A percentile compares a stretch with the other conserved stretches of the same genome.
Evolutionary conservation across 345 rosid species (phyloP).

Genomic region (Abelmoschus esculentus): DNA sequence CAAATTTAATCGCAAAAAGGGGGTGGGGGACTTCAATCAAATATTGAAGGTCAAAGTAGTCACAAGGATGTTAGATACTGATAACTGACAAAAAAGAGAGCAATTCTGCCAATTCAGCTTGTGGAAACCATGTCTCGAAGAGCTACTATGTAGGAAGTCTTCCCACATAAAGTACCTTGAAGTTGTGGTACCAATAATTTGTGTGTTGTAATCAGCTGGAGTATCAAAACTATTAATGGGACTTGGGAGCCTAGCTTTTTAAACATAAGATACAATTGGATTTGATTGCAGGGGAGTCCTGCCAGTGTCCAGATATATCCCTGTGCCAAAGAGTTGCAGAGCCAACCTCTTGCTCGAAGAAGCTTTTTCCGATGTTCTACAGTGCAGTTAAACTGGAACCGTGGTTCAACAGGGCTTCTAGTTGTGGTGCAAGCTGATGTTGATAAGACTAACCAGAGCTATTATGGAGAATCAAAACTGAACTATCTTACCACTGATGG

Average conservation of each 20-base stretch:
- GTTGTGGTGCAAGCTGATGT: conserved; percentile 86
- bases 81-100: too few relatives aligned
- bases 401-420: conserved; percentile 81
- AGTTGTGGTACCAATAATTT: background rate
- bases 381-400: conserved; percentile 79
- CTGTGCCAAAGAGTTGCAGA: conserved; percentile 51
- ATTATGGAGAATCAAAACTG: conserved; percentile 88
- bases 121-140: too few relatives aligned
- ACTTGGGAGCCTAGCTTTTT: background rate
- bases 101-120: background rate
- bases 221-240: background rate
- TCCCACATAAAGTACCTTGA: background rate
- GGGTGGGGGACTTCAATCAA: background rate
- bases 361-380: conserved; percentile 85
- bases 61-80: background rate
- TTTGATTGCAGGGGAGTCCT: conserved; percentile 61
- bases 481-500: conserved; percentile 86
- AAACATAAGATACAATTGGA: background rate
- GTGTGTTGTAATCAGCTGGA: background rate
- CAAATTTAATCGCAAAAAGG: background rate
- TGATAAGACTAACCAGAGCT: conserved; percentile 93
- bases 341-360: conserved; percentile 68
- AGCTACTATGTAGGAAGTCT: background rate
- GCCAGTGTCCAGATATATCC: conserved; percentile 88
- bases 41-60: background rate